Conservation (phyloP, 371 early-diverging fungal genomes). For the Mycotypha africana region DNA sequence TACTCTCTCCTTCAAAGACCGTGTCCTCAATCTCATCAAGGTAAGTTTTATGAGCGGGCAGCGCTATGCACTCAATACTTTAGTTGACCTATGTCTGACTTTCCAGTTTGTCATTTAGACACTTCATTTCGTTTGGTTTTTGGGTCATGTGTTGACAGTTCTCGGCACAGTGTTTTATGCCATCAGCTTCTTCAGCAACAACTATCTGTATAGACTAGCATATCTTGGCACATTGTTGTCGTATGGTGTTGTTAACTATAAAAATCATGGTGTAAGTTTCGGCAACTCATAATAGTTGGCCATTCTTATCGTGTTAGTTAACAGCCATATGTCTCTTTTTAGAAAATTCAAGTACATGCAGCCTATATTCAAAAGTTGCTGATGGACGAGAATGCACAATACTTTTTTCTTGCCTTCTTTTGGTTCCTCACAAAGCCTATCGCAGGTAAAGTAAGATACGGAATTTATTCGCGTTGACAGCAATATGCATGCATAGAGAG, state of each 20-base stretch:
- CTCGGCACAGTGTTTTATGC: constrained; percentile 27
- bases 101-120: constrained; percentile 23
- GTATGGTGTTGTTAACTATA: constrained; percentile 86
- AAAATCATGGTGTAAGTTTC: constrained; percentile 71
- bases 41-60: no score
- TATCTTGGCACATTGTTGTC: constrained; percentile 69
- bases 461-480: background rate
- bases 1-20: constrained; percentile 18
- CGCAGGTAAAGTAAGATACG: constrained; percentile 42
- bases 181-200: constrained; percentile 25
- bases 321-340: no score
- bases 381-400: constrained; percentile 87
- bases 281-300: no score
- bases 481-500: no score
- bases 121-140: constrained; percentile 59
- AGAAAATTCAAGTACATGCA: constrained; percentile 59
- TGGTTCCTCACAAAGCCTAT: constrained; percentile 75
- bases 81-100: background rate
- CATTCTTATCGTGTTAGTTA: no score
- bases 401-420: constrained; percentile 72
- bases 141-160: constrained; percentile 38
- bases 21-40: constrained; percentile 15
- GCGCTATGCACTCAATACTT: background rate
- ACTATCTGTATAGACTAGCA: constrained; percentile 51
- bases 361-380: constrained; percentile 65